A percentile compares a stretch with the other conserved stretches of the same genome.
Conservation (phyloP, 2,329 filamentous ascomycete species). For the Emmonsiellopsis sp. region DNA sequence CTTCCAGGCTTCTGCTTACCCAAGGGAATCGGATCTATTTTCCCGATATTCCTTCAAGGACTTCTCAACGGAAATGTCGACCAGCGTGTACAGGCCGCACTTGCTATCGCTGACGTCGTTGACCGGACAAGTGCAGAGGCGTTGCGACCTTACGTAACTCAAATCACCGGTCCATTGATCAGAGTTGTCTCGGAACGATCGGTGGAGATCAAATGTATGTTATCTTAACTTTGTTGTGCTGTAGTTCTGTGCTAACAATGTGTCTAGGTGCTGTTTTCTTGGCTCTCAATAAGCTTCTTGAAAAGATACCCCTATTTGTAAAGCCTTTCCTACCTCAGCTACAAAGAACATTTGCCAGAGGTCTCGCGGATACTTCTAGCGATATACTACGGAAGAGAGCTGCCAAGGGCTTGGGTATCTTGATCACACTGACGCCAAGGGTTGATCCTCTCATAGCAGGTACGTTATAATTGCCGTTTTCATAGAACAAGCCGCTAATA, state of each 20-base stretch:
- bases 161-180: slow-evolving; percentile 95
- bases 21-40: slow-evolving; percentile 92
- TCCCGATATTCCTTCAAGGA: slow-evolving; percentile 95
- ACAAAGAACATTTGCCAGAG: slow-evolving; percentile 94
- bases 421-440: slow-evolving; percentile 91
- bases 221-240: not conserved
- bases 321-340: slow-evolving; percentile 96
- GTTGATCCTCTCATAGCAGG: slow-evolving; percentile 81
- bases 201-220: slow-evolving; percentile 71
- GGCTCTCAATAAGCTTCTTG: slow-evolving; percentile 86
- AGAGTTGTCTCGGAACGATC: slow-evolving; percentile 95
- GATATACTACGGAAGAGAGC: slow-evolving; percentile 79
- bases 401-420: slow-evolving; percentile 83
- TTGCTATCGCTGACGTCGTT: slow-evolving; percentile 92
- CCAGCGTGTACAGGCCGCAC: slow-evolving; percentile 80
- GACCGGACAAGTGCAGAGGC: slow-evolving; percentile 83
- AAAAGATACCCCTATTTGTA: slow-evolving; percentile 91
- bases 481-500: slow-evolving; percentile 4
- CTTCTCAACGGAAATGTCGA: slow-evolving; percentile 93
- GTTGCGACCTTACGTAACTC: slow-evolving; percentile 89
- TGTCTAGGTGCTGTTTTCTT: slow-evolving; percentile 69
- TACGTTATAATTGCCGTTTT: slow-evolving; percentile 15
- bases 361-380: slow-evolving; percentile 84
- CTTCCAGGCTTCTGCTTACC: slow-evolving; percentile 81
- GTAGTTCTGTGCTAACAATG: slow-evolving; percentile 14